Percentiles rank a stretch among this genome's conserved stretches.
Conservation (phyloP, 768 basidiomycete genomes). For the Ephemerocybe angulata region DNA sequence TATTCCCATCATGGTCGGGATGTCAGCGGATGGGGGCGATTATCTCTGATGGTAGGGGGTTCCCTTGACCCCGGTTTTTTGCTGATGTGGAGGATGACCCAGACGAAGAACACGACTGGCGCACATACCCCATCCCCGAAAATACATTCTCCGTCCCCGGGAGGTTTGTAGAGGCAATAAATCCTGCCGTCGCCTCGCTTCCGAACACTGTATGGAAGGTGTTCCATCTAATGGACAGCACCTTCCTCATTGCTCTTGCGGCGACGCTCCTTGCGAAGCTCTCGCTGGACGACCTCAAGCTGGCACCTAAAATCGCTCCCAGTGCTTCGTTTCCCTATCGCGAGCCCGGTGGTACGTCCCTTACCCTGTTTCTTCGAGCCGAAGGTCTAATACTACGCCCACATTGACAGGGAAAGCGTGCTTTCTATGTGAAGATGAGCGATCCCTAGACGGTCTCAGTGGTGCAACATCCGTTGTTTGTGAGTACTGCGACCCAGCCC, state of each 20-base stretch:
- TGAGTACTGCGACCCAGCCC: constrained; percentile 8
- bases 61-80: too few relatives aligned
- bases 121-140: constrained; percentile 10
- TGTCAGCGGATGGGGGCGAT: too few relatives aligned
- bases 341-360: constrained; percentile 15
- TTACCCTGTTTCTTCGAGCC: constrained; percentile 2
- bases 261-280: constrained; percentile 18
- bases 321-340: constrained; percentile 18
- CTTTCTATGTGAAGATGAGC: constrained; percentile 18
- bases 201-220: not conserved
- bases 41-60: too few relatives aligned
- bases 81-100: constrained; percentile 20
- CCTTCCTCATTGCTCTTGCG: constrained; percentile 17
- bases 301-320: constrained; percentile 15
- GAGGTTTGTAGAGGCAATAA: constrained; percentile 14
- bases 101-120: constrained; percentile 15
- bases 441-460: constrained; percentile 9
- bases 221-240: constrained; percentile 23
- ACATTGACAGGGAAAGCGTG: constrained; percentile 16
- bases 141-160: constrained; percentile 15
- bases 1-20: too few relatives aligned
- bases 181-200: constrained; percentile 4
- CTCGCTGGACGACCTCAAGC: constrained; percentile 13
- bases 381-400: not conserved
- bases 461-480: constrained; percentile 9